Evolutionary conservation across 2,329 filamentous ascomycete genomes (phyloP).

Genomic region (Curvularia verruculosa): DNA sequence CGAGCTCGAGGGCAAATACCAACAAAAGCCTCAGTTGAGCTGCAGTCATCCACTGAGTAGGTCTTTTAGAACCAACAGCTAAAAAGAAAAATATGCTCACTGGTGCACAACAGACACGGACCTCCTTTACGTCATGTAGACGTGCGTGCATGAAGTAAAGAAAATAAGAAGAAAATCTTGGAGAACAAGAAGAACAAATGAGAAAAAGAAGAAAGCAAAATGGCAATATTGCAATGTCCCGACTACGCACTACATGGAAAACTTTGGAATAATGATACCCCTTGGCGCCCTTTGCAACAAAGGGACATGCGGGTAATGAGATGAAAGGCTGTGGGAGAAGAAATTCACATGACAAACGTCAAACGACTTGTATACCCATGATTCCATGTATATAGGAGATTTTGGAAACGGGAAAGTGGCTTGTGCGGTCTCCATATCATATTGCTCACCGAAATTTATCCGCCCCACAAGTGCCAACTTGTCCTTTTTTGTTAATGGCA

Average conservation of each 20-base stretch:
- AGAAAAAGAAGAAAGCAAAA: neutral
- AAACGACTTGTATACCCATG: neutral
- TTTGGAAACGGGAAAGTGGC: neutral
- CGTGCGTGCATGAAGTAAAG: neutral
- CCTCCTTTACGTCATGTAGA: constrained; percentile 27
- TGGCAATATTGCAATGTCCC: neutral
- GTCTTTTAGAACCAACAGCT: constrained; percentile 16
- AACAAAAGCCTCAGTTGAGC: constrained; percentile 94
- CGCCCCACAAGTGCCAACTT: too few species aligned
- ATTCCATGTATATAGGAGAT: neutral
- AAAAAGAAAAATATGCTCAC: constrained; percentile 19
- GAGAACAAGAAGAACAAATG: neutral
- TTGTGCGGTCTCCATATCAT: neutral
- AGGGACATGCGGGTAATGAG: neutral
- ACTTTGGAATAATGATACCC: neutral
- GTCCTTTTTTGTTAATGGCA: neutral
- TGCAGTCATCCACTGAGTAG: constrained; percentile 94
- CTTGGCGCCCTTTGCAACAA: neutral
- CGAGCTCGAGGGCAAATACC: constrained; percentile 83
- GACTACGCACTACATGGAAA: neutral
- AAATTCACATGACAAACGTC: neutral
- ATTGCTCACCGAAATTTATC: neutral
- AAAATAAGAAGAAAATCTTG: neutral
- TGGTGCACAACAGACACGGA: constrained; percentile 23
- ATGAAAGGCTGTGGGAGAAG: neutral